Base-by-base conservation (phyloP, 2,329 filamentous ascomycete species). In the Colletotrichum gigasporum region DNA sequence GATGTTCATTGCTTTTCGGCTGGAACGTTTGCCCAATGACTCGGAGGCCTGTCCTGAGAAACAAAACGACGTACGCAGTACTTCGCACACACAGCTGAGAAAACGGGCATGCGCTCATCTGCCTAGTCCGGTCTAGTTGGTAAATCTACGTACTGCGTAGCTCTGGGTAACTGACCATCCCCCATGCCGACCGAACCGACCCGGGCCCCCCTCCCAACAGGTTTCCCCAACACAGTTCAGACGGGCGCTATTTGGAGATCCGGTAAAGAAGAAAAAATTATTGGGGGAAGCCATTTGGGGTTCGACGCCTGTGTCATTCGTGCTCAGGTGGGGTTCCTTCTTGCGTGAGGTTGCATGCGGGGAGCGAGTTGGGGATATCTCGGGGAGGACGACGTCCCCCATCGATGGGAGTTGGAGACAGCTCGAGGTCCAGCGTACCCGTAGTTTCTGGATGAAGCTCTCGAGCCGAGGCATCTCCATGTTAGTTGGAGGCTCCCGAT, bases 211-310 rank as follows among this genome's bases (percentile, higher is more conserved):
- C 47, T 42, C 61, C 47, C 61, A 64, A 64, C 61, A 64, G 55
- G 47, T 58, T 47, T 47, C 55, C 59, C 61, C 55, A 64, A 64
- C 61, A 54, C 41, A 60, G 55, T 64, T 54, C 34, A 14, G 54
- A 34, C 47, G 30, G 39, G 18, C 35, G 34, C 41, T 45, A 18
- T 24, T 60, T 64, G 61, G 61, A 64, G 55, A 54, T n/a, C 34
- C 16, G n/a, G n/a, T 28, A 9, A 24, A 32, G 39, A 10, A 16
- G 11, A n/a, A 14, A 34, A 20, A 45, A 44, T 37, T 39, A 35
- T 54, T 64, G 61, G 61, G 55, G 47, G 45, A 20, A 18, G 24
- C 34, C 26, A n/a, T 24, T 41, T 58, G 35, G 20, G 18, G 47
- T 35, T 28, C n/a, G n/a, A n/a, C n/a, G n/a, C n/a, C n/a, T n/a